Base-by-base conservation (phyloP, 2,329 filamentous ascomycete genomes). In the Fusarium liriodendri region DNA sequence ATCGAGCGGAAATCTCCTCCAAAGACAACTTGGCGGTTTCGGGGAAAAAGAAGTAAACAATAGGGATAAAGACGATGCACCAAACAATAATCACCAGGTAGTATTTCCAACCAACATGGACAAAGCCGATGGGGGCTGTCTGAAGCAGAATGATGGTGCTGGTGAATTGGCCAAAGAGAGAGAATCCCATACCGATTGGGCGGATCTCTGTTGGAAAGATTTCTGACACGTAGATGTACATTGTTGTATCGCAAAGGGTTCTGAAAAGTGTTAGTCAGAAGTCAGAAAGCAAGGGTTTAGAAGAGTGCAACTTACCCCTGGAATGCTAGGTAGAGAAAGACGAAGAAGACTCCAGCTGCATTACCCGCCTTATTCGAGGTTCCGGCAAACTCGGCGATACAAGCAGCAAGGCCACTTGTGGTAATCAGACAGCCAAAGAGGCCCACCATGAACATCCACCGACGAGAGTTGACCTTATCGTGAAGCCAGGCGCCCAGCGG, bases 181-280 rank as follows among this genome's bases (percentile, higher is more conserved):
- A 86, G 76, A 87, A 86, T 0, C 85, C 86, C 81, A 88, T 87
- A 10, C 86, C 86, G 33, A 87, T 88, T 0, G 86, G 82, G 3
- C 87, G 82, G 25, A 88, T 86, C 62, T 87, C 85, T 0, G 85
- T 87, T 0, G 85, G 81, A 55, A 83, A 83, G 40, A 83, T 83
- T 68, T 84, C 83, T 0, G 81, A 81, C 0, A 82, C 76, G 62
- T 83, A 83, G n/a, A 80, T 72, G 66, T 84, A 84, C 81, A 83
- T 84, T 13, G 83, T 84, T 0, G 83, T 83, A 60, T 84, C 80
- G 16, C 81, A 84, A n/a, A 80, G 77, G 0, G 83, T 84, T 75
- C 40, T 45, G 2, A 45, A n/a, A 22, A 14, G 6, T 6, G 20
- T 11, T 6, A 45, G 40, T 22, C n/a, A 22, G 20, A 45, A 22